Conservation (phyloP, 2,329 filamentous ascomycete genomes). For the Diaporthe ilicicola region DNA sequence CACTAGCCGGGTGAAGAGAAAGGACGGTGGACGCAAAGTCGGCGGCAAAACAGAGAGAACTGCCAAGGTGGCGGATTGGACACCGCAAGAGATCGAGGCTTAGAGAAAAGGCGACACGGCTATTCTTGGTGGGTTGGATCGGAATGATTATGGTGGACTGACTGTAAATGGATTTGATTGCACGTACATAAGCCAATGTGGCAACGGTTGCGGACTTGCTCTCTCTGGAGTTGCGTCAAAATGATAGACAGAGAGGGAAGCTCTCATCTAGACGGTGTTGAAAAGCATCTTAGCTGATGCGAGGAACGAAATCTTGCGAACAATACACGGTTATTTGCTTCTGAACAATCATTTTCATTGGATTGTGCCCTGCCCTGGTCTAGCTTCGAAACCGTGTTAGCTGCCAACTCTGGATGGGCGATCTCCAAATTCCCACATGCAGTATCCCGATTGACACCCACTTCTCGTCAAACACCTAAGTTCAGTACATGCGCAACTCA, state of each 20-base stretch:
- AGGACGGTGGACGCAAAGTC: slow-evolving; percentile 74
- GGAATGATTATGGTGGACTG: background rate
- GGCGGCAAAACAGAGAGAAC: slow-evolving; percentile 51
- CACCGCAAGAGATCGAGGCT: slow-evolving; percentile 73
- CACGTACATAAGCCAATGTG: slow-evolving; percentile 9
- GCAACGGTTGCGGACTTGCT: background rate
- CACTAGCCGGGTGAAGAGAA: slow-evolving; percentile 92
- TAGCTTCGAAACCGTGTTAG: slow-evolving; percentile 3
- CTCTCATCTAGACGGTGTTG: background rate
- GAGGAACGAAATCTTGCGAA: background rate
- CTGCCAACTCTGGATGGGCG: background rate
- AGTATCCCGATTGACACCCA: background rate
- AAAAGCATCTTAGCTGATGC: background rate
- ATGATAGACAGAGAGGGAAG: slow-evolving; percentile 4
- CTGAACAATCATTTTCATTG: background rate
- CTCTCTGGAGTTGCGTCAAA: background rate
- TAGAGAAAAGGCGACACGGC: slow-evolving; percentile 44
- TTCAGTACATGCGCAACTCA: background rate
- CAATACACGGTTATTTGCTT: background rate
- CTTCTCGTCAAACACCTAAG: background rate
- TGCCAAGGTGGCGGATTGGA: slow-evolving; percentile 65
- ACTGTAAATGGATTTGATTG: background rate
- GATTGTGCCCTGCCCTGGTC: background rate
- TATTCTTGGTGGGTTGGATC: background rate
- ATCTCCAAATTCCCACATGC: background rate